Evolutionary conservation across 1,139 yeast species (phyloP).

Genomic region (Scheffersomyces stambukii): DNA sequence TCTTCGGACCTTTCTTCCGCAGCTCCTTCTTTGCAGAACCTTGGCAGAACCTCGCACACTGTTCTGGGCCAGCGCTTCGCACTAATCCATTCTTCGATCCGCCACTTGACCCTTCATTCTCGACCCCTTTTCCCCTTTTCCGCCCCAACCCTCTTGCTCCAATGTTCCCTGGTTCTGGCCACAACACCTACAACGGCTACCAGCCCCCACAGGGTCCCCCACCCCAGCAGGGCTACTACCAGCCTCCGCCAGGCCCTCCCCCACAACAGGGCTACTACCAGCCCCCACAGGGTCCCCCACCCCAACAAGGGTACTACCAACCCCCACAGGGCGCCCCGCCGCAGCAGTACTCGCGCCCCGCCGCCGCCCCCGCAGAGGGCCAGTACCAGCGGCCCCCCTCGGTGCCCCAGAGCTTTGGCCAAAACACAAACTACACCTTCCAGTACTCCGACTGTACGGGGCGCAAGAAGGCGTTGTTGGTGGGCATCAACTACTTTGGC

Average conservation of each 20-base stretch:
- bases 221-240: conserved; percentile 4
- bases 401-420: conserved; percentile 31
- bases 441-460: conserved; percentile 79
- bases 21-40: too few relatives aligned
- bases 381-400: conserved; percentile 21
- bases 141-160: too few relatives aligned
- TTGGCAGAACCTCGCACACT: too few relatives aligned
- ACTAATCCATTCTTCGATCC: too few relatives aligned
- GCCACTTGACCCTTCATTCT: too few relatives aligned
- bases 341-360: conserved; percentile 1
- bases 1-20: too few relatives aligned
- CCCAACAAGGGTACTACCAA: conserved; percentile 6
- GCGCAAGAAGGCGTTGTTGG: conserved; percentile 70
- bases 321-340: conserved; percentile 1
- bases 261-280: conserved; percentile 3
- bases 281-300: conserved; percentile 11
- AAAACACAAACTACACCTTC: conserved; percentile 34
- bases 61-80: too few relatives aligned
- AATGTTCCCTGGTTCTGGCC: conserved; percentile 37
- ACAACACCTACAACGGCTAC: conserved; percentile 14
- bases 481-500: conserved; percentile 87
- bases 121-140: too few relatives aligned
- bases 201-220: conserved; percentile 11
- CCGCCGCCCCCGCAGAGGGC: conserved; percentile 6
- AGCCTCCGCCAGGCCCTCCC: conserved; percentile 7